These are phyloP conservation scores for Podosphaera leucotricha DNA, from an alignment of 2,329 filamentous ascomycete species.

Conservation along the genomic window DNA sequence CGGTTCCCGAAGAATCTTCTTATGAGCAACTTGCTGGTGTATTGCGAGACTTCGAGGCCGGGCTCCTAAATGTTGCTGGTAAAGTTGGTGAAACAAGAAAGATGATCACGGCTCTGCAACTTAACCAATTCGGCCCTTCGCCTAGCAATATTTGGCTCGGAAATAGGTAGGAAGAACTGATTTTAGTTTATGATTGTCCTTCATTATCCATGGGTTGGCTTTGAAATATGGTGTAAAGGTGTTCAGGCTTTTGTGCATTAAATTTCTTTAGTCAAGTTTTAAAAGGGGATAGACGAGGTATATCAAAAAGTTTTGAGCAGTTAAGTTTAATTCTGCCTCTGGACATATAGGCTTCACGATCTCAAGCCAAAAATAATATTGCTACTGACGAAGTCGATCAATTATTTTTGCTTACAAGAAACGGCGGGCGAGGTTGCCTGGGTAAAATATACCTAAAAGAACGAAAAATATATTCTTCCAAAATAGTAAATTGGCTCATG, in stretches of 20 bases:
- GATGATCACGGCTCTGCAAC: conserved; percentile 32
- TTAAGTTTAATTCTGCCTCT: neutral
- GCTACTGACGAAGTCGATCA: too few species aligned
- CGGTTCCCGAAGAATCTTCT: conserved; percentile 20
- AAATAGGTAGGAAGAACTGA: neutral
- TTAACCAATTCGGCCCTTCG: conserved; percentile 17
- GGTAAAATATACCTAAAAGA: too few species aligned
- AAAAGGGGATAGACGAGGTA: neutral
- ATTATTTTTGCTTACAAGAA: too few species aligned
- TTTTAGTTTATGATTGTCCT: neutral
- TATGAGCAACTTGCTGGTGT: conserved; percentile 30
- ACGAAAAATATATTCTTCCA: too few species aligned
- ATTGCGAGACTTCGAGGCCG: conserved; percentile 39
- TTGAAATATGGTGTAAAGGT: neutral
- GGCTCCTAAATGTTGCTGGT: conserved; percentile 37
- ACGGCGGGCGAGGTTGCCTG: too few species aligned
- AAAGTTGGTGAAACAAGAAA: conserved; percentile 35
- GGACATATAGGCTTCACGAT: too few species aligned
- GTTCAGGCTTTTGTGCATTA: neutral
- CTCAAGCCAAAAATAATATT: too few species aligned
- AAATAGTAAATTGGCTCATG: too few species aligned
- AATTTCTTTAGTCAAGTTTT: neutral
- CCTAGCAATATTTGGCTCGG: neutral
- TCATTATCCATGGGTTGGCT: neutral
- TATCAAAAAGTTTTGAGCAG: neutral